Evolutionary conservation across 768 basidiomycete species (phyloP), one percentile per base, ranked within the genome.

Genomic region (Collybia mongolica): DNA sequence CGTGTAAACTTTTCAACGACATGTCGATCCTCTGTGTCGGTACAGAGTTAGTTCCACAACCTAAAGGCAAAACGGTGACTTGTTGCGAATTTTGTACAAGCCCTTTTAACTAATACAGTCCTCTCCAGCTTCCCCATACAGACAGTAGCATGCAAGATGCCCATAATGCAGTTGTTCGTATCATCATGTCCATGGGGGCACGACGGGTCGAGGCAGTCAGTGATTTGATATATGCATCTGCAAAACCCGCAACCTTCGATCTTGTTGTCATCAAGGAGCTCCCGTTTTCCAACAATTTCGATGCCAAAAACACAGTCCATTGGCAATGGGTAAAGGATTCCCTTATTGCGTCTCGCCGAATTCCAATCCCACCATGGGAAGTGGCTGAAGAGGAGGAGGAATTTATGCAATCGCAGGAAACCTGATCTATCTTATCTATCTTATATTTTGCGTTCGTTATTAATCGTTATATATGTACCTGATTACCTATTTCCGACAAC

Each of bases 121-220:
- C 15, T 42, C 23, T 42, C 26, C 39, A 68, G 68, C 60, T 59
- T 45, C 48, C 59, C 24, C 51, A 56, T 22, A 43, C 47, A 18
- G 69, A 71, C 9, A 62, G 71, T 51, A 71, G 70, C 50, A 49
- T 61, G 14, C 65, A 67, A 60, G 72, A 72, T 52, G 71, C 71
- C 7, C 73, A 70, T 51, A 75, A 73, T 56, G 65, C 67, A 40
- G 79, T 82, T 55, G 81, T 77, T 19, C 81, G 80, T 44, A 87
- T 94, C 53, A 77, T 92, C 29, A 65, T 90, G 38, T 80, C 81
- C 24, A 90, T 94, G 83, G 91, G 92, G 0, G 90, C 93, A 0
- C 66, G 69, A 6, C 72, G 68, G 11, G 85, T 95, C 40, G 87
- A 91, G 64, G 82, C 83, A 2, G 78, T 84, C 23, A 65, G 70